These are phyloP conservation scores for Scutellaria galericulata DNA, from an alignment of 257 asterid genomes.

Conservation along the genomic window DNA sequence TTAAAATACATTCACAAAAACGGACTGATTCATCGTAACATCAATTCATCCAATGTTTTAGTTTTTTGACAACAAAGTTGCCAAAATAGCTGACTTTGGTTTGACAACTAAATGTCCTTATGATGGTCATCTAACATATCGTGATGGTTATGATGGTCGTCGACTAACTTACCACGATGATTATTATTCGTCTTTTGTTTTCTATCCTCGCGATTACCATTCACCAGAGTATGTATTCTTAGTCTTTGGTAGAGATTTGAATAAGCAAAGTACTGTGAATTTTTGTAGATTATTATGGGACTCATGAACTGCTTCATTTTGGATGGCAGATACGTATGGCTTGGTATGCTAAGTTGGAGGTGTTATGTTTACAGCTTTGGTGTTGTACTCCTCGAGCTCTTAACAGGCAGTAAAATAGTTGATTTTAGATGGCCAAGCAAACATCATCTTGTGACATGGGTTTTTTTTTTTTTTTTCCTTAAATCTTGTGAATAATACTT, in stretches of 20 bases:
- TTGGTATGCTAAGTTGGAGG: constrained; percentile 2
- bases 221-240: constrained; percentile 56
- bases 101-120: background rate
- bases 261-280: background rate
- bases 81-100: background rate
- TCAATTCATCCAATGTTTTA: background rate
- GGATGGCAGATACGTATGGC: background rate
- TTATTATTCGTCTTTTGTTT: background rate
- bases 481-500: no score
- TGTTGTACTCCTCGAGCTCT: constrained; percentile 37
- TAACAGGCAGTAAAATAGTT: constrained; percentile 35
- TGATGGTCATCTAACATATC: no score
- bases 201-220: constrained; percentile 20
- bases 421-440: constrained; percentile 37
- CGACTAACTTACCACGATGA: no score
- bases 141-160: no score
- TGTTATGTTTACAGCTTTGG: constrained; percentile 46
- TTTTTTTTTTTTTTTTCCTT: constrained; percentile 31
- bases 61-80: background rate
- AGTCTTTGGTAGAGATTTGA: background rate
- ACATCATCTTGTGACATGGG: constrained; percentile 41
- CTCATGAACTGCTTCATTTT: background rate
- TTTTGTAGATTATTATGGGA: background rate
- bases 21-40: background rate
- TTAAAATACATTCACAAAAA: background rate